Percentiles rank a stretch among this genome's conserved stretches.
phyloP scores from a whole-genome alignment of 441 rosid species.

The Rhodomyrtus psidioides region DNA sequence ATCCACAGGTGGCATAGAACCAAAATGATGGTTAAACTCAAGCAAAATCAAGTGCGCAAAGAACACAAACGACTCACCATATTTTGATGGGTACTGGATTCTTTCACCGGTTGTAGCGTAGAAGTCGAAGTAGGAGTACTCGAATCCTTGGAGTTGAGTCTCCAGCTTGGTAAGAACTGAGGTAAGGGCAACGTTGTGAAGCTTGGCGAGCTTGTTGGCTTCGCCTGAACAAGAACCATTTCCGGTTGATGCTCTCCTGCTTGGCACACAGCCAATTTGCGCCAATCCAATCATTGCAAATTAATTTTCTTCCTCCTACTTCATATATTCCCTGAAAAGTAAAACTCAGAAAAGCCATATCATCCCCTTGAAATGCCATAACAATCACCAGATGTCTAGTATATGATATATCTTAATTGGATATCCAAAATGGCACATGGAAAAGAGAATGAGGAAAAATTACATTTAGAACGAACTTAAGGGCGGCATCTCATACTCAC shows the following conservation, averaged over 20 bases:
- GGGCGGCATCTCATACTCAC: not conserved
- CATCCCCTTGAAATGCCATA: not conserved
- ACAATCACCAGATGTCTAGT: not conserved
- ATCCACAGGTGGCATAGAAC: not conserved
- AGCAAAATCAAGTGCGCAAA: too few relatives aligned
- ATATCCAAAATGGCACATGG: not conserved
- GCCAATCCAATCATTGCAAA: not conserved
- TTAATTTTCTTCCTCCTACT: not conserved
- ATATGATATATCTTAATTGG: not conserved
- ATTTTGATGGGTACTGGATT: not conserved
- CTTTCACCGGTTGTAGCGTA: not conserved
- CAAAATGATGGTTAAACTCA: too few relatives aligned
- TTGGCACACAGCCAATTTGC: slow-evolving; percentile 9
- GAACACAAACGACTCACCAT: not conserved
- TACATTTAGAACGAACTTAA: not conserved
- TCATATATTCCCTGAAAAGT: not conserved
- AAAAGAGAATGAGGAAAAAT: not conserved
- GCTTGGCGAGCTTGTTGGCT: slow-evolving; percentile 11
- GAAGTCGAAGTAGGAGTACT: slow-evolving; percentile 1
- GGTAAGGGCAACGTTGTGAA: slow-evolving; percentile 7
- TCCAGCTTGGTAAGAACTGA: not conserved
- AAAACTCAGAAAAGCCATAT: not conserved
- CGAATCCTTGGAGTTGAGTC: not conserved
- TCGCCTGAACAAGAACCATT: not conserved
- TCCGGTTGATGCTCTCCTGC: not conserved